phyloP scores from a whole-genome alignment of 805 yeast genomes.

The Ogataea haglerorum region DNA sequence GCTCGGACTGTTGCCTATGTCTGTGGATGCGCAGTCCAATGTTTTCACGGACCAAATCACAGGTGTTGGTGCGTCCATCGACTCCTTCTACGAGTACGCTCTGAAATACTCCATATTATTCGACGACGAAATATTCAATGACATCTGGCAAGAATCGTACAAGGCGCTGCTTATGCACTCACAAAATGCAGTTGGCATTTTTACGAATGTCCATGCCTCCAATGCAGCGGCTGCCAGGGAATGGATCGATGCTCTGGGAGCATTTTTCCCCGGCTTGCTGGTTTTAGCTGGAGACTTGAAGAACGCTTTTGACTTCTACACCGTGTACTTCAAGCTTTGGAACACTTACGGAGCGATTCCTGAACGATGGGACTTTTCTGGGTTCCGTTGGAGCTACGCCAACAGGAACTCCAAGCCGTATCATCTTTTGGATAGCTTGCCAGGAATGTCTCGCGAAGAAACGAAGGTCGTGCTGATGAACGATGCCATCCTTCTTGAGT shows the following conservation, averaged over 20 bases:
- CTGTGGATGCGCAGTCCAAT: constrained; percentile 45
- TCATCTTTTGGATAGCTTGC: constrained; percentile 19
- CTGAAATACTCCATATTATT: constrained; percentile 73
- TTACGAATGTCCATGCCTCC: constrained; percentile 51
- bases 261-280: constrained; percentile 85
- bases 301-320: constrained; percentile 61
- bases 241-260: constrained; percentile 87
- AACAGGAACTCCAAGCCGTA: constrained; percentile 14
- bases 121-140: constrained; percentile 48
- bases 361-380: constrained; percentile 70
- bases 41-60: constrained; percentile 57
- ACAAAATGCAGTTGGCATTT: constrained; percentile 32
- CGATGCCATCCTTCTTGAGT: constrained; percentile 58
- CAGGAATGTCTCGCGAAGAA: constrained; percentile 19
- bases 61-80: constrained; percentile 89
- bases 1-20: constrained; percentile 72
- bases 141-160: constrained; percentile 61
- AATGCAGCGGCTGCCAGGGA: constrained; percentile 48
- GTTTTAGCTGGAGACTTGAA: constrained; percentile 72
- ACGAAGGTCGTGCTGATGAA: constrained; percentile 26
- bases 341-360: constrained; percentile 76
- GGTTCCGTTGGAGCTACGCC: constrained; percentile 20
- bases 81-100: constrained; percentile 87
- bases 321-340: constrained; percentile 74
- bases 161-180: constrained; percentile 54